Base-by-base conservation (phyloP, 257 asterid species). In the Cordia subcordata region DNA sequence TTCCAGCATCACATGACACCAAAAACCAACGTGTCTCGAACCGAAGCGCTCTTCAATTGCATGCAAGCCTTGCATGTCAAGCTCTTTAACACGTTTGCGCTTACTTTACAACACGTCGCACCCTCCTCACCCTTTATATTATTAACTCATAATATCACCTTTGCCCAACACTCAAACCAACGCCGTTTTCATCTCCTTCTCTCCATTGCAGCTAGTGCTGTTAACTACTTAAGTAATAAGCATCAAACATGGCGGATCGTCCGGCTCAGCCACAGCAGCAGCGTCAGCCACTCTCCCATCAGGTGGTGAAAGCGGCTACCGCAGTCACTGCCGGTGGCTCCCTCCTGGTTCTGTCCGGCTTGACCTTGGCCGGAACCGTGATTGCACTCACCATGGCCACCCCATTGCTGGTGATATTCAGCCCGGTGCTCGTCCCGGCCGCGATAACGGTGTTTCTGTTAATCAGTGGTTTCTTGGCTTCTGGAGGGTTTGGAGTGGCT, bases 381-480 rank as follows among this genome's bases (percentile, higher is more conserved):
- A 60, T 88, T 0, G 89, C 78, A 0, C 95, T 88, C 23, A 72
- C 91, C 4, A 40, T 82, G 13, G 95, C 91, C 3, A 88, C 94
- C 0, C 96, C 96, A 0, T 70, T 86, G 65, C 79, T 88, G 32
- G 95, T 85, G 21, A 82, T 88, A 56, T 88, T 88, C 64, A 88
- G 95, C 77, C 95, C 96, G 13, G 91, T 88, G 4, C 81, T 88
- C 0, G 87, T 86, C 2, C 95, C 96, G 10, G 95, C 96, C 4
- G 69, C 64, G 19, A 39, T 80, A 1, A 71, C 91, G 0, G 19
- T 79, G 5, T 83, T 82, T 46, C 0, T 78, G 61, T 23, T 88
- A 32, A 49, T 50, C 1, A 44, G 84, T 0, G 96, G 96, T 9
- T 82, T 88, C 19, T 21, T 86, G 69, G 86, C 86, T 10, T 86